Conservation (phyloP, 179 eudicot species). For the Amaranthus tricolor region DNA sequence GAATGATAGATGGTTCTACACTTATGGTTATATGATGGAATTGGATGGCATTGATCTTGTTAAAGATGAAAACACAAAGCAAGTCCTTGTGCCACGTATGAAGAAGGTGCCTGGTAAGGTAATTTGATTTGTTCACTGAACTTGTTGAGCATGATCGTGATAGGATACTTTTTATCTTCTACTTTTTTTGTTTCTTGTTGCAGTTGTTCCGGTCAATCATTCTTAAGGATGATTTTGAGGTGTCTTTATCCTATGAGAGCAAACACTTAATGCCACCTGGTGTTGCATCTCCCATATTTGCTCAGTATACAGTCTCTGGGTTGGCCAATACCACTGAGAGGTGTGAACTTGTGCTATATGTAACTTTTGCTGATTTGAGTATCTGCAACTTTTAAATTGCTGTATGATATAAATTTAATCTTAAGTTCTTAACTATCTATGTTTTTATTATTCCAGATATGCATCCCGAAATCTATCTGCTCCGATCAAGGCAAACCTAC, state of each 20-base stretch:
- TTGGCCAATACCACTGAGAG: conserved; percentile 79
- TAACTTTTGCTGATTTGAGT: conserved; percentile 12
- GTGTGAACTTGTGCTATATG: conserved; percentile 38
- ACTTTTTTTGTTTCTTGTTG: background rate
- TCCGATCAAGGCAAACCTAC: conserved; percentile 91
- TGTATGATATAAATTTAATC: background rate
- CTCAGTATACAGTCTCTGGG: conserved; percentile 69
- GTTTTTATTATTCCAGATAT: conserved; percentile 44
- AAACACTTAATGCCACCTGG: conserved; percentile 75
- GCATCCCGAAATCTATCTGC: conserved; percentile 80
- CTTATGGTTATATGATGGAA: conserved; percentile 82
- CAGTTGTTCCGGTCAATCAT: conserved; percentile 83
- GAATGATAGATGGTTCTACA: conserved; percentile 90
- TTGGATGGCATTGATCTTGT: conserved; percentile 68
- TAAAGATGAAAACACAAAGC: conserved; percentile 77
- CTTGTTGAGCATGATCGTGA: background rate
- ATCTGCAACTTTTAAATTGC: conserved; percentile 11
- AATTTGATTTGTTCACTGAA: conserved; percentile 7
- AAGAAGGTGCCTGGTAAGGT: conserved; percentile 96
- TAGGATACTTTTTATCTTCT: background rate
- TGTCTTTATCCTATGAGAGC: conserved; percentile 70
- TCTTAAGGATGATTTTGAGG: conserved; percentile 84
- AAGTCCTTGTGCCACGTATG: conserved; percentile 79
- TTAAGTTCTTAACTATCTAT: background rate
- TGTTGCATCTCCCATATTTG: conserved; percentile 58